Base-by-base conservation (phyloP, 2,329 filamentous ascomycete genomes). In the Stachybotrys chartarum region DNA sequence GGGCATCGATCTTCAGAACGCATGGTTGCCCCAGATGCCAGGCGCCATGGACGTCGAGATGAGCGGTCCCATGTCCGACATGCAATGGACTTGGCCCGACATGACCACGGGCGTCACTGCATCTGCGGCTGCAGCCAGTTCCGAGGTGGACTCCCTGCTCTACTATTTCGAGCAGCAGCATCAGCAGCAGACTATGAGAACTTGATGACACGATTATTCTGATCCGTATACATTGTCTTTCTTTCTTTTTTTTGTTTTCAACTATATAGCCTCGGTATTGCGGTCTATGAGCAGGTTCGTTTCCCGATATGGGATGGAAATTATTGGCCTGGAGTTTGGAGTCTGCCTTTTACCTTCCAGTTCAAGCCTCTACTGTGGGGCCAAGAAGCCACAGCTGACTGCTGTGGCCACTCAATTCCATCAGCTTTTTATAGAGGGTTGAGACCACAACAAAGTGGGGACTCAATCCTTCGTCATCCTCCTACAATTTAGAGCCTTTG, bases 1-100 rank as follows among this genome's bases (percentile, higher is more conserved):
- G 1, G 63, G 61, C 47, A 55, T 64, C 12, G 59, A 62, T 17
- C 53, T 67, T 53, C 65, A 64, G 42, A 62, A 59, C 46, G 51
- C 61, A 42, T 70, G 68, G 67, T 64, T 60, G 54, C 65, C 55
- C n/a, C 66, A 68, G 55, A 60, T 66, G 55, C 60, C 62, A n/a
- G 56, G 59, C 1, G 58, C 66, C 55, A 62, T 67, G 62, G 66
- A 68, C 55, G 64, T 68, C 48, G 67, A 69, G 56, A 60, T 67
- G 45, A n/a, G 16, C 4, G 60, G 57, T 0, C 55, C 61, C 48
- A 58, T 61, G 57, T 58, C 65, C 11, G 55, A 58, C 30, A 56
- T 53, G 7, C 66, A 66, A 32, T 69, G 66, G 66, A 58, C 62
- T 52, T 69, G 66, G 67, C 35, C 35, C 10, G 35, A 42, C 3